Evolutionary conservation across 768 basidiomycete genomes (phyloP).

Genomic region (Paxillus ammoniavirescens): DNA sequence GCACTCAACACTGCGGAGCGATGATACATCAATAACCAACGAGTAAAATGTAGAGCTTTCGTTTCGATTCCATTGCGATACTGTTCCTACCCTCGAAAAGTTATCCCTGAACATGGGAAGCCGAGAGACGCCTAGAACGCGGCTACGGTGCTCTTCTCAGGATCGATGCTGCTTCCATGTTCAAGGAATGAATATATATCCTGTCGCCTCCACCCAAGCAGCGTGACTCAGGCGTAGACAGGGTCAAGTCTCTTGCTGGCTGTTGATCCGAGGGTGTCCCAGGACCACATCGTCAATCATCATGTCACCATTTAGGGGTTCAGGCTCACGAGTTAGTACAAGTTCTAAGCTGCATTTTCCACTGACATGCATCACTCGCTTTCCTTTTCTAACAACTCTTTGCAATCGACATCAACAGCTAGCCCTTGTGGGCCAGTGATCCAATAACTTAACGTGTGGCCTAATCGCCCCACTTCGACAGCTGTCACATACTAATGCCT

Average conservation of each 20-base stretch:
- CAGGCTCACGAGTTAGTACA: too few relatives aligned
- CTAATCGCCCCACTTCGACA: slow-evolving; percentile 2
- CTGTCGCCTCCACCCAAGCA: neutral
- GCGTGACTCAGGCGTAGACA: neutral
- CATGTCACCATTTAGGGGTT: too few relatives aligned
- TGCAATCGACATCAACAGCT: neutral
- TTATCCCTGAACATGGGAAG: slow-evolving; percentile 19
- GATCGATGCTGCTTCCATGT: neutral
- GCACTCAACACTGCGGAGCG: neutral
- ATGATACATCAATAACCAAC: neutral
- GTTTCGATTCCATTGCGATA: slow-evolving; percentile 2
- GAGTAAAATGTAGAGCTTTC: neutral
- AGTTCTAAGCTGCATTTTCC: too few relatives aligned
- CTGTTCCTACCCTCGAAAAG: neutral
- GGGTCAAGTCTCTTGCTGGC: neutral
- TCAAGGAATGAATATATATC: neutral
- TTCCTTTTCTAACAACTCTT: neutral
- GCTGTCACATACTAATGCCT: slow-evolving; percentile 3
- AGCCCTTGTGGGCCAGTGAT: too few relatives aligned
- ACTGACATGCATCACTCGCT: too few relatives aligned
- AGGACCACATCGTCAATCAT: neutral
- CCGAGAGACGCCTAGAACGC: neutral
- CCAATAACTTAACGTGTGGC: slow-evolving; percentile 3
- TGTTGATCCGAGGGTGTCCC: slow-evolving; percentile 14
- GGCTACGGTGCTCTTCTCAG: slow-evolving; percentile 1